phyloP scores from a whole-genome alignment of 306 rosid genomes.

The Rubus parviflorus region DNA sequence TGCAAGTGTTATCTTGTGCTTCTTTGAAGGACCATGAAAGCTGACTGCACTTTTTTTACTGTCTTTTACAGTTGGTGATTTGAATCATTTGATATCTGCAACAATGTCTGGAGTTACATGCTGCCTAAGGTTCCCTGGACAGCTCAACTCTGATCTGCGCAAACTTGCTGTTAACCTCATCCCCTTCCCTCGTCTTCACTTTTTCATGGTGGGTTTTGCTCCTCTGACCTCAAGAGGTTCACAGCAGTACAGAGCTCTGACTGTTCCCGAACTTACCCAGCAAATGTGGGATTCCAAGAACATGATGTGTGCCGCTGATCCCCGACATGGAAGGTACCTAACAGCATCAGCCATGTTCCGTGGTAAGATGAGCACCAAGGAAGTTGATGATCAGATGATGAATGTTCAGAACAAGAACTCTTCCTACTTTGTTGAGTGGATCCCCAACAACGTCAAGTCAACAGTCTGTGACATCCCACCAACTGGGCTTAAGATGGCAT shows the following conservation, averaged over 20 bases:
- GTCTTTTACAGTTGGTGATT: slow-evolving; percentile 37
- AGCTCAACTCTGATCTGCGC: slow-evolving; percentile 47
- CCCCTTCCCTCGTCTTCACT: slow-evolving; percentile 50
- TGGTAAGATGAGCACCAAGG: slow-evolving; percentile 49
- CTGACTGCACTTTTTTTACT: neutral
- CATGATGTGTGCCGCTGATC: slow-evolving; percentile 52
- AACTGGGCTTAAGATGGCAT: slow-evolving; percentile 46
- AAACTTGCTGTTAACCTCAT: slow-evolving; percentile 45
- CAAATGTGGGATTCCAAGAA: slow-evolving; percentile 53
- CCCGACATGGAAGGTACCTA: slow-evolving; percentile 40
- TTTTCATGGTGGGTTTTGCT: slow-evolving; percentile 51
- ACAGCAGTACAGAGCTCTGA: slow-evolving; percentile 43
- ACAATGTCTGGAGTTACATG: slow-evolving; percentile 52
- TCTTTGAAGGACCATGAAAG: neutral
- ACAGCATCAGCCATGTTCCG: slow-evolving; percentile 53
- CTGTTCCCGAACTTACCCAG: slow-evolving; percentile 45
- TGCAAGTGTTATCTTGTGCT: too few species aligned
- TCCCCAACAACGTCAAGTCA: slow-evolving; percentile 48
- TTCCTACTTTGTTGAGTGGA: slow-evolving; percentile 50
- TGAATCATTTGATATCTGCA: slow-evolving; percentile 45
- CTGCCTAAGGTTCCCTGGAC: slow-evolving; percentile 46
- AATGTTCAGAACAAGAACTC: slow-evolving; percentile 55
- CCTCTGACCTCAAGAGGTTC: slow-evolving; percentile 46
- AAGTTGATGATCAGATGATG: slow-evolving; percentile 47
- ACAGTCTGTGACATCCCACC: slow-evolving; percentile 50